These are phyloP conservation scores for Ceratocystis albifundus DNA, from an alignment of 2,329 filamentous ascomycete genomes.

Conservation along the genomic window DNA sequence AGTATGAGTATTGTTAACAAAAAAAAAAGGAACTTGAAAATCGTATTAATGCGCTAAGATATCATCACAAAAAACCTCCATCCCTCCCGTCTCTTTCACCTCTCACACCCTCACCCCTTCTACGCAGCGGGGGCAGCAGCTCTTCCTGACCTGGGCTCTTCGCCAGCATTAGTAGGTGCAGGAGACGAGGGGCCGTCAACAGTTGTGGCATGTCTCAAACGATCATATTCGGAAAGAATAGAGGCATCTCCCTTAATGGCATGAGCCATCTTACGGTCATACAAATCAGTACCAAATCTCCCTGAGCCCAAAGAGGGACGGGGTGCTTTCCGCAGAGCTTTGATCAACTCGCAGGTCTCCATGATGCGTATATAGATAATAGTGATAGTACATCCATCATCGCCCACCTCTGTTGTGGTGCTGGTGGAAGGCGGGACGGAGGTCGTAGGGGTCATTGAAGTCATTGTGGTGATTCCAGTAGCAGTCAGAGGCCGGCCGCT, in stretches of 20 bases:
- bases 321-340: background rate
- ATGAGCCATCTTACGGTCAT: background rate
- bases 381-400: background rate
- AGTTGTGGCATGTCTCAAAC: no score
- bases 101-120: no score
- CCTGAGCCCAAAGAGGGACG: background rate
- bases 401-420: background rate
- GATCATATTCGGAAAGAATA: background rate
- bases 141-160: no score
- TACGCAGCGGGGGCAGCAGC: no score
- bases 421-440: background rate
- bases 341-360: background rate
- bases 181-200: no score
- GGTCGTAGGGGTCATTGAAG: background rate
- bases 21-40: no score
- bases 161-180: no score
- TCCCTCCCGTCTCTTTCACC: no score
- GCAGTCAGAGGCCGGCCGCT: background rate
- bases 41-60: no score
- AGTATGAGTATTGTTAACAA: no score
- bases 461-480: no score
- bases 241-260: background rate
- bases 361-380: background rate
- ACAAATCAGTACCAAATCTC: background rate
- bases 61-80: no score